Conservation (phyloP, 2,329 filamentous ascomycete genomes). For the Orbilia blumenaviensis region DNA sequence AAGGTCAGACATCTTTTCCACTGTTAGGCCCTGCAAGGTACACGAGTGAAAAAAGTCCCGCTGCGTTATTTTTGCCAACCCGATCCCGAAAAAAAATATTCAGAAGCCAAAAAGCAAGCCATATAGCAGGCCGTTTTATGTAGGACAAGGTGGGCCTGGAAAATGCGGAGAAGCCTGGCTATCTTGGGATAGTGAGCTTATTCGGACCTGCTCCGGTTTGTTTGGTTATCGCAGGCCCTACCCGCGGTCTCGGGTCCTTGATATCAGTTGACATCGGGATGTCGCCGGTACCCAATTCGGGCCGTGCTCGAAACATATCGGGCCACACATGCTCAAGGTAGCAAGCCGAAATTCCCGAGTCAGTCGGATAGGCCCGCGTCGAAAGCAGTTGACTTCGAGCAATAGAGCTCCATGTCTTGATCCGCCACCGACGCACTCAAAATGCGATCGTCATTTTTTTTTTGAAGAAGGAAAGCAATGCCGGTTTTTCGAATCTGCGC, state of each 20-base stretch:
- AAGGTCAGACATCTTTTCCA: constrained; percentile 9
- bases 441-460: neutral
- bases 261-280: constrained; percentile 34
- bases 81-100: constrained; percentile 1
- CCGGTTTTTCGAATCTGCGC: constrained; percentile 4
- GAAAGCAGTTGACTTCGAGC: constrained; percentile 4
- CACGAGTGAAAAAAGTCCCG: constrained; percentile 28
- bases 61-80: constrained; percentile 52
- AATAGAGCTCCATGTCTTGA: neutral
- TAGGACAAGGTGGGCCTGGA: constrained; percentile 51
- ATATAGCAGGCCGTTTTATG: constrained; percentile 44
- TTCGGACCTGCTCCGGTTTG: constrained; percentile 27
- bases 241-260: constrained; percentile 8
- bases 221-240: constrained; percentile 1
- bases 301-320: constrained; percentile 3
- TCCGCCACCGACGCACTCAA: neutral
- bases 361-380: neutral
- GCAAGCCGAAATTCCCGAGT: neutral
- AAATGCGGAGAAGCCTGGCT: constrained; percentile 51
- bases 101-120: constrained; percentile 9
- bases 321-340: neutral
- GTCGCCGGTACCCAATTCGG: constrained; percentile 20
- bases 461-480: neutral
- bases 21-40: constrained; percentile 33
- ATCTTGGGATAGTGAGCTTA: constrained; percentile 30